Percentiles rank a stretch among this genome's conserved stretches.
These are phyloP conservation scores for Xylariales sp. DNA, from an alignment of 2,329 filamentous ascomycete species.

Conservation along the genomic window DNA sequence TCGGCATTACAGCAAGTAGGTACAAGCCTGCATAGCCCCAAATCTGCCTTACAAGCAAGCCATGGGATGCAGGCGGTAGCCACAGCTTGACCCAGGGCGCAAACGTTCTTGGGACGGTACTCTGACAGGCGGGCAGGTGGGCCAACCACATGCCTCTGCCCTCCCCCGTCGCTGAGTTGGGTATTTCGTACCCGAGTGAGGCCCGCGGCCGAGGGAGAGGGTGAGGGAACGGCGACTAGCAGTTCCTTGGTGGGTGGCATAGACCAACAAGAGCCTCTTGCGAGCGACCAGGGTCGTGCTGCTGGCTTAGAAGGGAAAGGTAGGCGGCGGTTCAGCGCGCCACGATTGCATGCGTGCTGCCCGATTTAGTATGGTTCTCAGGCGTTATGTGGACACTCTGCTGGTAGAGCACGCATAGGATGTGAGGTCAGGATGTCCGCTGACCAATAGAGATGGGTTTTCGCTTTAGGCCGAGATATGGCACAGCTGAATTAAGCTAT, in stretches of 20 bases:
- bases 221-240: too few relatives aligned
- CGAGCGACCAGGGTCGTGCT: slow-evolving; percentile 10
- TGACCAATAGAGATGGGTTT: slow-evolving; percentile 11
- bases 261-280: slow-evolving; percentile 12
- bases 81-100: too few relatives aligned
- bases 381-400: slow-evolving; percentile 14
- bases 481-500: slow-evolving; percentile 18
- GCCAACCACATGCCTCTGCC: too few relatives aligned
- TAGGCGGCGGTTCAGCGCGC: slow-evolving; percentile 21
- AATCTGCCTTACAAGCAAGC: slow-evolving; percentile 12
- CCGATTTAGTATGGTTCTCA: slow-evolving; percentile 19
- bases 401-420: slow-evolving; percentile 3
- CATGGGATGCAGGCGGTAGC: too few relatives aligned
- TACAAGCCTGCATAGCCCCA: too few relatives aligned
- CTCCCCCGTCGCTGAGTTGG: too few relatives aligned
- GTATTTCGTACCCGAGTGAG: neutral
- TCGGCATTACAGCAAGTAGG: too few relatives aligned
- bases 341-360: slow-evolving; percentile 19
- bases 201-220: slow-evolving; percentile 5
- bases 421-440: slow-evolving; percentile 10
- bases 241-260: too few relatives aligned
- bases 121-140: too few relatives aligned
- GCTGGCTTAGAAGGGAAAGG: slow-evolving; percentile 11
- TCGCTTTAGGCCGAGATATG: slow-evolving; percentile 6
- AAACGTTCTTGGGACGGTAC: too few relatives aligned